Percentiles rank a stretch among this genome's conserved stretches.
phyloP scores from a whole-genome alignment of 1,139 yeast species.

The Diutina neorugosa region DNA sequence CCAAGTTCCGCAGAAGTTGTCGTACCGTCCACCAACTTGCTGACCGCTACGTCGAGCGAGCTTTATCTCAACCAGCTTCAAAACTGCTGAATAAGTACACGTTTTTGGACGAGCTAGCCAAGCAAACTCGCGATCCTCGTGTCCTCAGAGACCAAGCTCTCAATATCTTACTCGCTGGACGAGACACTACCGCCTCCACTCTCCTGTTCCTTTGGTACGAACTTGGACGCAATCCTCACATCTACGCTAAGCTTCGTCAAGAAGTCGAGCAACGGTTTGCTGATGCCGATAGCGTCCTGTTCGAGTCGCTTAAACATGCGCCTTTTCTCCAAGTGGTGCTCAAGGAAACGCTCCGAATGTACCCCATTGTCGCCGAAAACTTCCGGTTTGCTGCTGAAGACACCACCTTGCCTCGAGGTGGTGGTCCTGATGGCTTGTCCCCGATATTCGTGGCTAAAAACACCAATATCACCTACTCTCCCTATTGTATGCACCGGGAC shows the following conservation, averaged over 20 bases:
- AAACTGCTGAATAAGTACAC: neutral
- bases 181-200: conserved; percentile 3
- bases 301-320: neutral
- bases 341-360: neutral
- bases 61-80: neutral
- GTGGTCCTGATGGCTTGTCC: neutral
- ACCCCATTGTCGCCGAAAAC: conserved; percentile 3
- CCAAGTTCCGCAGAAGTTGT: neutral
- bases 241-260: neutral
- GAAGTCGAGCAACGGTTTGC: neutral
- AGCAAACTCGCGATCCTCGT: conserved; percentile 3
- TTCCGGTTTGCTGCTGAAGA: neutral
- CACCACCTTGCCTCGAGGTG: conserved; percentile 2
- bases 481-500: neutral
- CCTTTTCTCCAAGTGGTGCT: conserved; percentile 1
- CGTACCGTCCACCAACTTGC: neutral
- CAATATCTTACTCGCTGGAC: conserved; percentile 1
- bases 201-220: conserved; percentile 1
- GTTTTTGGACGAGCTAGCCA: conserved; percentile 1
- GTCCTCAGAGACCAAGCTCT: conserved; percentile 2
- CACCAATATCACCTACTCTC: neutral
- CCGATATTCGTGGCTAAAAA: conserved; percentile 2
- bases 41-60: neutral
- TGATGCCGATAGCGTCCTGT: neutral
- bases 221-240: neutral